A percentile compares a stretch with the other conserved stretches of the same genome.
Evolutionary conservation across 2,329 filamentous ascomycete genomes (phyloP).

Genomic region (Atkinsonella hypoxylon): DNA sequence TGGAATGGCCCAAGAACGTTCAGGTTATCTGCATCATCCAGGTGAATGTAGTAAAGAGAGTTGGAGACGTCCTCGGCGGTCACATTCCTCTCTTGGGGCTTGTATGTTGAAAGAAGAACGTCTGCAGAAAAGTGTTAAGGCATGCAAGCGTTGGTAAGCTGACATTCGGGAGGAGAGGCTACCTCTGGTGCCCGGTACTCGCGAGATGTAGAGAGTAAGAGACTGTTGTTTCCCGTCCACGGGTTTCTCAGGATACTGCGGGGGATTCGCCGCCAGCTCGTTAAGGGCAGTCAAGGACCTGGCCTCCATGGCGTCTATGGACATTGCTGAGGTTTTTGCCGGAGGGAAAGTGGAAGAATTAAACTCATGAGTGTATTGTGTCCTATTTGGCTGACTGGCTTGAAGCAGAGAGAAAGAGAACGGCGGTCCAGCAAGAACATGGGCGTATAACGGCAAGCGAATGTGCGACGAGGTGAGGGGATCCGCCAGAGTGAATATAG

Average conservation of each 20-base stretch:
- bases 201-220: constrained; percentile 78
- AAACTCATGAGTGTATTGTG: too few relatives aligned
- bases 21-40: constrained; percentile 44
- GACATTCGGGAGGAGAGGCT: constrained; percentile 13
- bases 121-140: constrained; percentile 38
- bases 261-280: constrained; percentile 72
- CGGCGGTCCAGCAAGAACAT: too few relatives aligned
- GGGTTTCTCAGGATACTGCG: constrained; percentile 70
- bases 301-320: constrained; percentile 49
- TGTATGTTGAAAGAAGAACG: constrained; percentile 82
- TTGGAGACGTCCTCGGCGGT: constrained; percentile 76
- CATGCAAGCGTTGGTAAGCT: constrained; percentile 4
- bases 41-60: constrained; percentile 84
- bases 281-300: constrained; percentile 72
- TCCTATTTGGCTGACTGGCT: too few relatives aligned
- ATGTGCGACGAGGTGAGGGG: too few relatives aligned
- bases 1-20: constrained; percentile 14
- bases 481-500: too few relatives aligned
- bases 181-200: constrained; percentile 87
- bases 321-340: too few relatives aligned
- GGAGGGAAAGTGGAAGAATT: too few relatives aligned
- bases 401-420: too few relatives aligned
- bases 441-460: too few relatives aligned
- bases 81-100: constrained; percentile 79
- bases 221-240: constrained; percentile 56